Conservation (phyloP, 768 basidiomycete genomes). For the Boletales sp. region DNA sequence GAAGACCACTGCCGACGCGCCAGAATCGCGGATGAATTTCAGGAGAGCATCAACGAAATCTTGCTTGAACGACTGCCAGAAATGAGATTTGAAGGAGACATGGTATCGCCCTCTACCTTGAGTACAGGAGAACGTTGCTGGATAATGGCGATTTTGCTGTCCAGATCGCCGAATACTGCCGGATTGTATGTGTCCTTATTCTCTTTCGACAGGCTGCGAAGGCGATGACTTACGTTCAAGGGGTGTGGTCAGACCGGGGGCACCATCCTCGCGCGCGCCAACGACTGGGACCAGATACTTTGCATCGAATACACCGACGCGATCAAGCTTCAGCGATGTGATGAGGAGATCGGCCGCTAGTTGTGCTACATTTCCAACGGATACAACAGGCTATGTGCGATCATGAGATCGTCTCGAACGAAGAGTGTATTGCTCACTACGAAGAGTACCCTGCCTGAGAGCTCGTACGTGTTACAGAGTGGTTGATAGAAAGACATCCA, state of each 20-base stretch:
- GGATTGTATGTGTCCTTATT: background rate
- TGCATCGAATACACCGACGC: slow-evolving; percentile 63
- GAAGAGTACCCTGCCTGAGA: slow-evolving; percentile 28
- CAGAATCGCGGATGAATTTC: slow-evolving; percentile 50
- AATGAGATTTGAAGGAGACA: background rate
- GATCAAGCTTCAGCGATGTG: slow-evolving; percentile 54
- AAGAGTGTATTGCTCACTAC: slow-evolving; percentile 21
- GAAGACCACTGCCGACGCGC: slow-evolving; percentile 54
- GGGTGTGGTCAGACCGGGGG: slow-evolving; percentile 64
- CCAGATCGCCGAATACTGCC: slow-evolving; percentile 61
- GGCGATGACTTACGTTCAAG: slow-evolving; percentile 58
- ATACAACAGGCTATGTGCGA: slow-evolving; percentile 60
- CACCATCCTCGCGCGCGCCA: slow-evolving; percentile 63
- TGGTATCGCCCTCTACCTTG: slow-evolving; percentile 45
- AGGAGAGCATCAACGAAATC: slow-evolving; percentile 59
- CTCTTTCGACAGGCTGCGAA: background rate
- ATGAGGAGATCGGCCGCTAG: slow-evolving; percentile 74
- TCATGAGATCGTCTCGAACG: background rate
- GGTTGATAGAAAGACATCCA: slow-evolving; percentile 32
- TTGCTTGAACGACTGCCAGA: slow-evolving; percentile 57
- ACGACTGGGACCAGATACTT: slow-evolving; percentile 65
- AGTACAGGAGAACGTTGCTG: slow-evolving; percentile 80
- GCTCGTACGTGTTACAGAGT: slow-evolving; percentile 18
- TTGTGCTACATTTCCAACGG: slow-evolving; percentile 79
- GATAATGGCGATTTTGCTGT: slow-evolving; percentile 51